Percentiles rank a stretch among this genome's conserved stretches.
These are phyloP conservation scores for Hanseniaspora uvarum DNA, from an alignment of 1,139 yeast species.

Conservation along the genomic window DNA sequence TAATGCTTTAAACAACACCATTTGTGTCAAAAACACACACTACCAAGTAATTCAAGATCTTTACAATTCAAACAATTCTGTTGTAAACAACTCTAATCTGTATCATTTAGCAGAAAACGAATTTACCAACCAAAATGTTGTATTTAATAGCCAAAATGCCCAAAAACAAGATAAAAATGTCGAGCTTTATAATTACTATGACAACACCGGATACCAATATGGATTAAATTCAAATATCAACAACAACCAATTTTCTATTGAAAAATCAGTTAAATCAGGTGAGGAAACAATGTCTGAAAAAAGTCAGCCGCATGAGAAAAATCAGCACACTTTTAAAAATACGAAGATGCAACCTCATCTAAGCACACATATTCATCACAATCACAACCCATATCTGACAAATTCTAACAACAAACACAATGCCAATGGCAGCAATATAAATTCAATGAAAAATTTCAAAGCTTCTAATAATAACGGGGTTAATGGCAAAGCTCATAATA, in stretches of 20 bases:
- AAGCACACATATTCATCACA: constrained; percentile 9
- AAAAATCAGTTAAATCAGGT: not conserved
- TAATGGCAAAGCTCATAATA: not conserved
- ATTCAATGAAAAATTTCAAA: not conserved
- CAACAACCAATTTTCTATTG: not conserved
- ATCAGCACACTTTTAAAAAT: constrained; percentile 2
- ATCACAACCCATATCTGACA: constrained; percentile 12
- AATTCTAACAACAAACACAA: not conserved
- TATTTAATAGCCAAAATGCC: not conserved
- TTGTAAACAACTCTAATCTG: too few species aligned
- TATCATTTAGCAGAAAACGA: not conserved
- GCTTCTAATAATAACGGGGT: not conserved
- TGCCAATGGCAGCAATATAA: not conserved
- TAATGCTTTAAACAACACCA: not conserved
- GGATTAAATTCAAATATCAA: not conserved
- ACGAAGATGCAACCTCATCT: constrained; percentile 2
- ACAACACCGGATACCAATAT: constrained; percentile 16
- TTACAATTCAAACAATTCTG: not conserved
- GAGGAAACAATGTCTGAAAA: not conserved
- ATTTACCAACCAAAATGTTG: not conserved
- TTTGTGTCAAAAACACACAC: not conserved
- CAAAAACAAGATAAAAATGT: not conserved
- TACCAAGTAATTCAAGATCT: constrained; percentile 13
- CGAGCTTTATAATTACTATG: constrained; percentile 13
- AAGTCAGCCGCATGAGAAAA: not conserved